A percentile compares a stretch with the other conserved stretches of the same genome.
phyloP scores from a whole-genome alignment of 2,329 filamentous ascomycete species.

The Acrodontium crateriforme region DNA sequence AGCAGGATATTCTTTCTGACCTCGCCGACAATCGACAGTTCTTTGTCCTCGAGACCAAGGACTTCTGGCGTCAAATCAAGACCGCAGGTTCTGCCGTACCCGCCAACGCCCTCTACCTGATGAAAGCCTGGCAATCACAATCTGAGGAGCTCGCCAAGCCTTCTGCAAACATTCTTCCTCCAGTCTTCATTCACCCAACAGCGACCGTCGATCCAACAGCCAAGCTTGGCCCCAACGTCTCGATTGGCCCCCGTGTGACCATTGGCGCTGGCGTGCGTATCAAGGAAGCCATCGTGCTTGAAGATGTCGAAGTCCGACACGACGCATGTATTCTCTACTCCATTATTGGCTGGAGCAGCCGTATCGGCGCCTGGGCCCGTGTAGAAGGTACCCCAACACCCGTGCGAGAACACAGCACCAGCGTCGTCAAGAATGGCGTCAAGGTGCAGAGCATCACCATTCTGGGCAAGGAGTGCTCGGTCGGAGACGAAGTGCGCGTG shows the following conservation, averaged over 20 bases:
- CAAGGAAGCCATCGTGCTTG: slow-evolving; percentile 91
- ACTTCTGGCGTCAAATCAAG: slow-evolving; percentile 99
- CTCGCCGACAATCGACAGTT: slow-evolving; percentile 96
- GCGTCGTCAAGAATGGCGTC: slow-evolving; percentile 91
- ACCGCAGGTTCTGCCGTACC: slow-evolving; percentile 93
- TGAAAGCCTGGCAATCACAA: slow-evolving; percentile 76
- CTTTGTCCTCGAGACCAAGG: slow-evolving; percentile 95
- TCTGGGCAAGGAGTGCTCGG: slow-evolving; percentile 85
- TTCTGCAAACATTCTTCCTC: slow-evolving; percentile 75
- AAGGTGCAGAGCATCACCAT: slow-evolving; percentile 99
- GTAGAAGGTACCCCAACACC: slow-evolving; percentile 91
- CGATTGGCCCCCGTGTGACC: slow-evolving; percentile 74
- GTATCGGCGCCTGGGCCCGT: slow-evolving; percentile 92
- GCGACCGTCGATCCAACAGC: slow-evolving; percentile 86
- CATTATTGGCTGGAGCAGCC: slow-evolving; percentile 94
- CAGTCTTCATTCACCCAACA: slow-evolving; percentile 89
- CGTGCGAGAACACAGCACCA: slow-evolving; percentile 76
- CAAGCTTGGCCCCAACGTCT: slow-evolving; percentile 94
- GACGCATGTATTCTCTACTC: slow-evolving; percentile 91
- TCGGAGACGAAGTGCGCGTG: slow-evolving; percentile 86
- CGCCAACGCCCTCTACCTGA: slow-evolving; percentile 90
- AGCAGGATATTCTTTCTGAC: slow-evolving; percentile 93
- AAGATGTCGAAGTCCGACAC: slow-evolving; percentile 91
- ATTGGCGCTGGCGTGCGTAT: slow-evolving; percentile 80
- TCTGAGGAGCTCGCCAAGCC: slow-evolving; percentile 71